Evolutionary conservation across 192 early-diverging fungal species (phyloP), one percentile per base, ranked within the genome.

Genomic region (Entomortierella lignicola): DNA sequence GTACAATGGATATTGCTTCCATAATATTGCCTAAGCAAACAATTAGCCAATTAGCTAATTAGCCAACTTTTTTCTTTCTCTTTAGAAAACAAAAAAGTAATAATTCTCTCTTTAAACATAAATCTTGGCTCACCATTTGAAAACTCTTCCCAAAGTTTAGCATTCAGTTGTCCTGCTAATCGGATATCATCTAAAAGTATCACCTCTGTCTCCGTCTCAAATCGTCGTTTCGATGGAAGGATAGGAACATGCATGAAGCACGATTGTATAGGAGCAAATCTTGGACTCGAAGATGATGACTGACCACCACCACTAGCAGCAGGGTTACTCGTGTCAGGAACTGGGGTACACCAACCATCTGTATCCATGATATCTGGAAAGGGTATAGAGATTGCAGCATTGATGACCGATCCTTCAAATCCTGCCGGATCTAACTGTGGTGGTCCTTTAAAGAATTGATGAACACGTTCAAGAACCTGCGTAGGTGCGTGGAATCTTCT

Each of bases 331-430:
- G 12, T 29, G 20, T 32, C 62, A 0, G 37, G 34, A 42, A 59
- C 41, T 2, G 73, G 66, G 13, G 58, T 44, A 0, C 55, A 43
- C 75, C 75, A 79, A 2, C 67, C 41, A 25, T 69, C 75, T 27
- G 55, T 69, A 43, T 79, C 75, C 75, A 79, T 79, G 57, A 79
- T 79, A 31, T 70, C 67, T 7, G 75, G 75, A 30, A 79, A 70
- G 1, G 68, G 75, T 44, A 79, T 31, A 4, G 75, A 56, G 17
- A 79, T 79, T 2, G 39, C 44, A 3, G 62, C 56, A 8, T 59
- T 51, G 3, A 79, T 2, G 10, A 23, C 27, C 0, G 75, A 60
- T n/a, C 63, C 75, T 23, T 79, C 75, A 44, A 69, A 79, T 12
- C 29, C 60, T 21, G 75, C 66, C 26, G 75, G 63, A 51, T 79